A percentile compares a stretch with the other conserved stretches of the same genome.
Conservation (phyloP, 306 rosid genomes). For the Rubus parviflorus region DNA sequence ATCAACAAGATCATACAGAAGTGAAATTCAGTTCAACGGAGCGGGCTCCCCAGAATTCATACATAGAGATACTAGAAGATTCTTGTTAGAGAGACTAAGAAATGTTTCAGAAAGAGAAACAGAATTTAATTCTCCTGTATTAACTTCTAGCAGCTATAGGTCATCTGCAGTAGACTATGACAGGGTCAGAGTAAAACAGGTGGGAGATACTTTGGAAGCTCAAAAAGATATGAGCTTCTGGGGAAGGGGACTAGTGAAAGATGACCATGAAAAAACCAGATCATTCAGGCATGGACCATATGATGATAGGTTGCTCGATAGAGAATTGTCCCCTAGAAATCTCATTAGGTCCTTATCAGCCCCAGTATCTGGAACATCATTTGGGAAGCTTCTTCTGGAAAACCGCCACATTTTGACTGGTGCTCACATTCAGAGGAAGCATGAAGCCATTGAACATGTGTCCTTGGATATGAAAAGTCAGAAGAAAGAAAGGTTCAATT, state of each 20-base stretch:
- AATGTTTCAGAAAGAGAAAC: constrained; percentile 53
- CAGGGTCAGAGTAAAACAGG: constrained; percentile 34
- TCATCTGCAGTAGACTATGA: constrained; percentile 47
- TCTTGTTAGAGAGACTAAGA: constrained; percentile 65
- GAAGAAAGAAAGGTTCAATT: constrained; percentile 76
- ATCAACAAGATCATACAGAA: constrained; percentile 70
- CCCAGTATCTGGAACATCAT: constrained; percentile 93
- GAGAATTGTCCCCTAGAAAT: constrained; percentile 77
- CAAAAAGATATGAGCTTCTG: constrained; percentile 31
- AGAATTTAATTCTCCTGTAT: constrained; percentile 33
- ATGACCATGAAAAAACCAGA: constrained; percentile 55
- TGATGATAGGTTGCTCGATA: constrained; percentile 44
- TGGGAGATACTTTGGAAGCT: constrained; percentile 33
- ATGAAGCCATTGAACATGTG: constrained; percentile 64
- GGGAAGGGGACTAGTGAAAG: constrained; percentile 60
- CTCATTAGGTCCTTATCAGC: constrained; percentile 91
- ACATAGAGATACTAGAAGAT: constrained; percentile 66
- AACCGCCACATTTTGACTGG: constrained; percentile 87
- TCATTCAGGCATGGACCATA: constrained; percentile 76
- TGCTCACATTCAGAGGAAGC: constrained; percentile 86
- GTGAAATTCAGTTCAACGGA: constrained; percentile 57
- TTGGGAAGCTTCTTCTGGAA: constrained; percentile 98
- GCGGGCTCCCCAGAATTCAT: constrained; percentile 62
- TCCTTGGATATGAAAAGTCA: constrained; percentile 46
- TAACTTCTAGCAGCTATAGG: constrained; percentile 40